Evolutionary conservation across 208 protist species (phyloP).

Genomic region (Naegleria gruberi): DNA sequence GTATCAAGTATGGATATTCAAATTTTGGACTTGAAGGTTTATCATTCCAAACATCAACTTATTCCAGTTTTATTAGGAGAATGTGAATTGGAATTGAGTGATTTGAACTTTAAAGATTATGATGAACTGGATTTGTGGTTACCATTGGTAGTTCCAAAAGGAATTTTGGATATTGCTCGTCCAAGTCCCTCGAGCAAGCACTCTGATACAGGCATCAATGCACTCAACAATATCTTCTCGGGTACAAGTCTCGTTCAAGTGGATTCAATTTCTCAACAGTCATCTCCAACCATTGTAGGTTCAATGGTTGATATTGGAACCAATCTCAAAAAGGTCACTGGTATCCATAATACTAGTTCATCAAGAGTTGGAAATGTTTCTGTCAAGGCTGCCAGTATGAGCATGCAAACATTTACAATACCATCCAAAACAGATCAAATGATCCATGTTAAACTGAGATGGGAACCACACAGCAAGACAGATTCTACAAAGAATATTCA

Average conservation of each 20-base stretch:
- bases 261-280: background rate
- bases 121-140: background rate
- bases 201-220: background rate
- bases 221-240: background rate
- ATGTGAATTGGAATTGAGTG: background rate
- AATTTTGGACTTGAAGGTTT: background rate
- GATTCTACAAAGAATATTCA: background rate
- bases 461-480: background rate
- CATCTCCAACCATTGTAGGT: background rate
- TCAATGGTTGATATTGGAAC: background rate
- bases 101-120: background rate
- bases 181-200: background rate
- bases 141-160: background rate
- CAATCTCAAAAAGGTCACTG: background rate
- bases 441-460: background rate
- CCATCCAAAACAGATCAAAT: background rate
- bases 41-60: background rate
- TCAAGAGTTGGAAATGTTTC: background rate
- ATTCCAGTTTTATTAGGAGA: background rate
- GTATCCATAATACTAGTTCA: no score
- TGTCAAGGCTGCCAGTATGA: background rate
- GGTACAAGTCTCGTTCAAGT: background rate
- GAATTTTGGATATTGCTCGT: background rate
- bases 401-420: background rate
- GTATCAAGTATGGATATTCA: background rate